These are phyloP conservation scores for Zopfia rhizophila DNA, from an alignment of 2,329 filamentous ascomycete genomes.

Conservation along the genomic window DNA sequence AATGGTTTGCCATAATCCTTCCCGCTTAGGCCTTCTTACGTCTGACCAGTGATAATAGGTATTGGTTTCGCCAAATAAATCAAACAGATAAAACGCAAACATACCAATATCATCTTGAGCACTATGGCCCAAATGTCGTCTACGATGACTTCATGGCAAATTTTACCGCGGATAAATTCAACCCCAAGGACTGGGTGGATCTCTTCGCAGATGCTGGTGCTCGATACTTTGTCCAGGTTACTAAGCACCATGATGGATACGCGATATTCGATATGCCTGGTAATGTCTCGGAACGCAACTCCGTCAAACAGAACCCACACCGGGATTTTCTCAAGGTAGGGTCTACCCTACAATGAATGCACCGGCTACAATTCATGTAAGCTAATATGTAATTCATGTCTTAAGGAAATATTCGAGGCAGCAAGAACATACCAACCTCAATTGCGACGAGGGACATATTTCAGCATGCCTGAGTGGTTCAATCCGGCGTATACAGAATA, in stretches of 20 bases:
- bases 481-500: constrained; percentile 55
- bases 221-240: constrained; percentile 57
- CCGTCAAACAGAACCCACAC: constrained; percentile 51
- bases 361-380: constrained; percentile 4
- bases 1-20: constrained; percentile 57
- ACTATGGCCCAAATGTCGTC: constrained; percentile 61
- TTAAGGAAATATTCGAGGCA: constrained; percentile 55
- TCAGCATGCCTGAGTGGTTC: constrained; percentile 59
- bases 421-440: constrained; percentile 55
- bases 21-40: constrained; percentile 52
- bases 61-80: constrained; percentile 5
- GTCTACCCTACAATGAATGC: too few species aligned
- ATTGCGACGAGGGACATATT: constrained; percentile 57
- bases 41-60: constrained; percentile 60
- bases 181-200: constrained; percentile 65
- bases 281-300: constrained; percentile 55
- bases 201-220: constrained; percentile 63
- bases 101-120: constrained; percentile 50
- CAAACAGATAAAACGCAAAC: constrained; percentile 3
- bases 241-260: constrained; percentile 60
- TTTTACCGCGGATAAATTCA: constrained; percentile 62
- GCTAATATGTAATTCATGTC: too few species aligned
- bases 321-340: constrained; percentile 51
- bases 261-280: constrained; percentile 54
- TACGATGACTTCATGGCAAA: constrained; percentile 67